Percentiles rank a stretch among this genome's conserved stretches.
phyloP scores from a whole-genome alignment of 1,284 basidiomycete species.

The Testicularia cyperi region DNA sequence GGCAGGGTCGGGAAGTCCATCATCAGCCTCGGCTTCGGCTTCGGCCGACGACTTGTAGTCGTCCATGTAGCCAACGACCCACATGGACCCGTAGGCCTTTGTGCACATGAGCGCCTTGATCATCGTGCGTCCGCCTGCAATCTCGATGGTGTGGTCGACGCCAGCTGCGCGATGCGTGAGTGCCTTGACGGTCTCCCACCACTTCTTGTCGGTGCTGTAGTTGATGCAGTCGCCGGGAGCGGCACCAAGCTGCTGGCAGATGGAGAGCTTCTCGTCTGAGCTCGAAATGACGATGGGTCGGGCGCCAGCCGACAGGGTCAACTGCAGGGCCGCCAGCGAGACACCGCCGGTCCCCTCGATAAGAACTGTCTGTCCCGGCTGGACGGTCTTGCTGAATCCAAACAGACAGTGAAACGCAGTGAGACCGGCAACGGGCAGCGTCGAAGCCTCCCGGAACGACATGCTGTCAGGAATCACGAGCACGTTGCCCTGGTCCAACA shows the following conservation, averaged over 20 bases:
- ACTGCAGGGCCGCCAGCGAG: constrained; percentile 24
- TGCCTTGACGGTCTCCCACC: constrained; percentile 9
- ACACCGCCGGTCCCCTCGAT: constrained; percentile 38
- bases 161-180: constrained; percentile 16
- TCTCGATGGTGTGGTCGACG: constrained; percentile 32
- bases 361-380: constrained; percentile 24
- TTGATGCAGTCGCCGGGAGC: constrained; percentile 20
- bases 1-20: constrained; percentile 9
- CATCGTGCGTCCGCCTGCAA: constrained; percentile 30
- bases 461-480: constrained; percentile 24
- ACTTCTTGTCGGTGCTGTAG: constrained; percentile 13
- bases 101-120: constrained; percentile 12
- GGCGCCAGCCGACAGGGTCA: constrained; percentile 19
- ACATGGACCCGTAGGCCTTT: constrained; percentile 17
- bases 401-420: constrained; percentile 35
- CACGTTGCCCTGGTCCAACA: constrained; percentile 24
- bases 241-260: constrained; percentile 17
- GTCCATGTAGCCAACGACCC: constrained; percentile 38
- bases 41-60: constrained; percentile 20
- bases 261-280: constrained; percentile 16
- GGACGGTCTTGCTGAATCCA: constrained; percentile 12
- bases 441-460: constrained; percentile 16
- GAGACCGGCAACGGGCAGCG: constrained; percentile 19
- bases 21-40: neutral
- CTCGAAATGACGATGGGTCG: constrained; percentile 36